Base-by-base conservation (phyloP, 257 asterid species). In the Cinchona pubescens region DNA sequence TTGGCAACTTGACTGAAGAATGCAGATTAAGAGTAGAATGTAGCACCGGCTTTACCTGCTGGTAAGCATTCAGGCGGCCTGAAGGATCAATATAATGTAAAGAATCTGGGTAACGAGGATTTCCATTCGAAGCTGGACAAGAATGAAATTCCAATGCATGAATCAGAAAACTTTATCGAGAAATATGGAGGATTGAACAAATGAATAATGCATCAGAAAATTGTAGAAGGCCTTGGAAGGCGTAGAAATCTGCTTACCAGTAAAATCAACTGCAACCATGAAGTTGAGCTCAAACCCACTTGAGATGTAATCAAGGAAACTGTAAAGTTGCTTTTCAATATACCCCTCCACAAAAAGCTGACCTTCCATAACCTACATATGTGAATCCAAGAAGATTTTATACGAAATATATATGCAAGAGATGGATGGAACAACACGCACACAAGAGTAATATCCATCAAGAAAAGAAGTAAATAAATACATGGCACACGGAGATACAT, bases 231-330 rank as follows among this genome's bases (percentile, higher is more conserved):
- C 29, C 25, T 14, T 15, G 1, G 8, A 62, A 12, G 49, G 1
- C 5, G 27, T 27, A 15, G 13, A 66, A 72, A 48, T 66, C 43
- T 72, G 59, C 43, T 34, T 73, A 90, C 96, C 97, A 38, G 96
- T 92, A 84, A 90, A 92, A 84, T 92, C 96, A 79, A 92, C 89
- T 56, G 96, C 96, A 69, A 92, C 96, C 96, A 89, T 90, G 80
- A 92, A 92, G 79, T 80, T 88, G 40, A 92, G 96, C 79, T 92
- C 96, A 79, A 82, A 92, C 76, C 96, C 97, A 79, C 91, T 89
- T 65, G 96, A 89, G 67, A 92, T 85, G 66, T 92, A 92, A 85
- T 90, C 97, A 68, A 90, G 87, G 82, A 90, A 92, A 75, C 88
- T 92, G 79, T 79, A 90, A 21, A 81, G 80, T 77, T 87, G 86